Base-by-base conservation (phyloP, 768 basidiomycete genomes). In the Rhodotorula graminis region DNA sequence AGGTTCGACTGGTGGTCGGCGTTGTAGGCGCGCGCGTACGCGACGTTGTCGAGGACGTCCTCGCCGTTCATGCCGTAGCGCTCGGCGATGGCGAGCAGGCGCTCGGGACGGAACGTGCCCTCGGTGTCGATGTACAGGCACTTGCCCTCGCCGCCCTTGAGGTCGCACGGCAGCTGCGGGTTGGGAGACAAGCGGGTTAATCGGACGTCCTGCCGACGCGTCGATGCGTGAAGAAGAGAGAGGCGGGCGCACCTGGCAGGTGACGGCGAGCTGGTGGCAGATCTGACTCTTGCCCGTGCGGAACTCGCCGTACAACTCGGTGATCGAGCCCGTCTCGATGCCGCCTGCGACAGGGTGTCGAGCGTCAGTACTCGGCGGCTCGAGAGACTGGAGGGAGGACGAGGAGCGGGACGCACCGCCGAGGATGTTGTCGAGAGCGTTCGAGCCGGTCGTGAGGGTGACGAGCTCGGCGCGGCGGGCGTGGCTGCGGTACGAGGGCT, bases 91-190 rank as follows among this genome's bases (percentile, higher is more conserved):
- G 95, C 93, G 50, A 98, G 86, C 58, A 98, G 84, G 65, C 96
- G 90, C 55, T 91, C 91, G 31, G 96, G 96, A 77, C 96, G 93
- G 84, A 99, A 99, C 16, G 96, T 99, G 40, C 95, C 95, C 80
- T 99, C 96, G 0, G 96, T 98, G 81, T 99, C 96, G 82, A 99
- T 97, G 82, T 96, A 99, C 58, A 99, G 84, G 79, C 95, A 97
- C 82, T 99, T 99, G 52, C 96, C 96, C 82, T 99, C 96, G 21
- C 96, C 96, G 25, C 96, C 96, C 29, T 96, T 95, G 94, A 98
- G 97, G 78, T 87, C 89, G 56, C 93, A 90, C 3, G 96, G 96
- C 23, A 98, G 86, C 83, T 85, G 74, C 10, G 53, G 40, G 29
- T 47, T 18, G 27, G 27, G 9, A n/a, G 55, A n/a, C n/a, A n/a